Conservation (phyloP, 805 yeast species). For the Pichia nanzhaoensis region DNA sequence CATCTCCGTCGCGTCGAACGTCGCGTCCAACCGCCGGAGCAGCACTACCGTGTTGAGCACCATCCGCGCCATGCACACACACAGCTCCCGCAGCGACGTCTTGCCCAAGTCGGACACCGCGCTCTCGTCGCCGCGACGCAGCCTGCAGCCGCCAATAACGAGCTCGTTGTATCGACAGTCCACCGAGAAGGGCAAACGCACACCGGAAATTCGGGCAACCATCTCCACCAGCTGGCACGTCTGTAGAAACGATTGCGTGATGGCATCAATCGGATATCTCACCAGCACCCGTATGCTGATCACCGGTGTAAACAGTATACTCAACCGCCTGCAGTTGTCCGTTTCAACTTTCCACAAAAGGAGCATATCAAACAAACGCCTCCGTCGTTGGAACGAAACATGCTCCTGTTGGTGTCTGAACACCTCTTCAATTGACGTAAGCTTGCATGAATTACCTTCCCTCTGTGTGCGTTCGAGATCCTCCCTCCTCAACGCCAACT, state of each 20-base stretch:
- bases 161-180: background rate
- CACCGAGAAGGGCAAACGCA: constrained; percentile 21
- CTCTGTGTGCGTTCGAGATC: too few species aligned
- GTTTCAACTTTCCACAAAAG: constrained; percentile 8
- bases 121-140: background rate
- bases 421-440: too few species aligned
- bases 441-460: too few species aligned
- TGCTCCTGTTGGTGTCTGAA: too few species aligned
- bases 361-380: background rate
- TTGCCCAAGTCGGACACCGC: background rate
- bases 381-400: constrained; percentile 4
- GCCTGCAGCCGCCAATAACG: background rate
- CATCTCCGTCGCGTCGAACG: constrained; percentile 8
- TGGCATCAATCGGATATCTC: constrained; percentile 16
- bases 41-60: constrained; percentile 5
- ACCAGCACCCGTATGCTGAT: constrained; percentile 19
- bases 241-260: constrained; percentile 20
- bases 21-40: background rate
- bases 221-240: constrained; percentile 16
- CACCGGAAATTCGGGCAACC: constrained; percentile 14
- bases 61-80: constrained; percentile 8
- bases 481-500: background rate
- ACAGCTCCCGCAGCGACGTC: constrained; percentile 1
- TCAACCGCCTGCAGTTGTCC: constrained; percentile 1
- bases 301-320: constrained; percentile 24